Evolutionary conservation across 371 early-diverging fungal genomes (phyloP), one percentile per base, ranked within the genome.

Genomic region (Actinomucor elegans): DNA sequence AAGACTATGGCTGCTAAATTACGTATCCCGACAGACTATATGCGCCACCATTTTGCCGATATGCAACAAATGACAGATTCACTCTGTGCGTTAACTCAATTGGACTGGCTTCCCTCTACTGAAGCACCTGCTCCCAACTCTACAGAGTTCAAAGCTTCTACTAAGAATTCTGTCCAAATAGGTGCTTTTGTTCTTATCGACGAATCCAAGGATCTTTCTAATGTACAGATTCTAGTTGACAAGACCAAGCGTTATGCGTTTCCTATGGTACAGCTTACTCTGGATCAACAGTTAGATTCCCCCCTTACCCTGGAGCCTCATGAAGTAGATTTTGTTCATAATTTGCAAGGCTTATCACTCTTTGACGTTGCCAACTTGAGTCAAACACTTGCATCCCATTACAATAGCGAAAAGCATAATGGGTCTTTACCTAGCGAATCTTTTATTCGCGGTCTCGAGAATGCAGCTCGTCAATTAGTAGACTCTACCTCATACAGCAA

Each of bases 1-100:
- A 63, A 67, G 15, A 68, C 64, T 0, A 77, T 77, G 75, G 73
- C 66, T 10, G 23, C 63, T 0, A 65, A 65, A 26, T 33, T 77
- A 18, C 59, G 57, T 4, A 66, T 77, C 4, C 71, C 78, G 7
- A 41, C 55, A 0, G 75, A 77, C 7, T 48, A 66, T 33, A 74
- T 77, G 75, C 48, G 62, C 0, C 38, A 44, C 3, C 48, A 70
- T 23, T 72, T 77, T 32, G 24, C 38, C 0, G 73, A 74, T 36
- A 69, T 77, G 72, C 59, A 60, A 21, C 59, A 46, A 9, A 33
- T 66, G 40, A 58, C 59, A 0, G 50, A 70, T 24, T 58, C 66
- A 2, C 8, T 60, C 2, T 51, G 47, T 17, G 49, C 53, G 11
- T 20, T 65, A 7, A 52, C 50, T 0, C 57, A 54, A 9, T 34